A percentile compares a stretch with the other conserved stretches of the same genome.
phyloP scores from a whole-genome alignment of 345 rosid genomes.

The Eucalyptus dawsonii region DNA sequence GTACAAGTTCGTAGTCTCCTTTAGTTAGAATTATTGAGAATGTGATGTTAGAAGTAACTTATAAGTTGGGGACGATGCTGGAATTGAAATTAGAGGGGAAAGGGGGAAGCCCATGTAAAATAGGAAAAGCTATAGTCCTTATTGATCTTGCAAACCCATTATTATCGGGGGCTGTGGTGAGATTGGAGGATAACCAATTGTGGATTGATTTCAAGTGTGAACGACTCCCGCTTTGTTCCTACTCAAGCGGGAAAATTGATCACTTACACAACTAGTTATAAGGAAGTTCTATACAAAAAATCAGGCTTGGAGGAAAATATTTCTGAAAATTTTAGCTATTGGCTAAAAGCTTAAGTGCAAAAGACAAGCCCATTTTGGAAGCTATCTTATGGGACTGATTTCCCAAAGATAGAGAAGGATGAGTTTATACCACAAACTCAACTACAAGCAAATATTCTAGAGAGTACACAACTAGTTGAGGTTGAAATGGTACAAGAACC shows the following conservation, averaged over 20 bases:
- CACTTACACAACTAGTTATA: not conserved
- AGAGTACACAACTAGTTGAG: not conserved
- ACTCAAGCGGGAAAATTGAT: not conserved
- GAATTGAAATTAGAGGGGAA: not conserved
- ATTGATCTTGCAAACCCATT: not conserved
- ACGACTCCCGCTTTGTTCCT: rapidly evolving
- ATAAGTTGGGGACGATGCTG: not conserved
- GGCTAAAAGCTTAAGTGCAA: not conserved
- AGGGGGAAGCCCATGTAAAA: not conserved
- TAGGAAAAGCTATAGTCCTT: not conserved
- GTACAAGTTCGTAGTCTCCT: not conserved
- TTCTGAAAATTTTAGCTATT: not conserved
- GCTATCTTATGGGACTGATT: not conserved
- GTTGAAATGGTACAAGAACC: not conserved
- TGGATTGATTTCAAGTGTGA: not conserved
- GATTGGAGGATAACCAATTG: not conserved
- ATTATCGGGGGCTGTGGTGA: no score
- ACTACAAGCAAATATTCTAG: no score
- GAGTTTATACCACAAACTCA: not conserved
- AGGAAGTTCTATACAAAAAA: not conserved
- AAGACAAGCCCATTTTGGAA: not conserved
- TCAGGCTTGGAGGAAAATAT: not conserved
- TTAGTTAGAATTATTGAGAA: not conserved
- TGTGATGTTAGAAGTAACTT: not conserved
- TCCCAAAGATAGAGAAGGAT: not conserved